Percentiles rank a stretch among this genome's conserved stretches.
phyloP scores from a whole-genome alignment of 2,329 filamentous ascomycete genomes.

The Huntiella bhutanensis region DNA sequence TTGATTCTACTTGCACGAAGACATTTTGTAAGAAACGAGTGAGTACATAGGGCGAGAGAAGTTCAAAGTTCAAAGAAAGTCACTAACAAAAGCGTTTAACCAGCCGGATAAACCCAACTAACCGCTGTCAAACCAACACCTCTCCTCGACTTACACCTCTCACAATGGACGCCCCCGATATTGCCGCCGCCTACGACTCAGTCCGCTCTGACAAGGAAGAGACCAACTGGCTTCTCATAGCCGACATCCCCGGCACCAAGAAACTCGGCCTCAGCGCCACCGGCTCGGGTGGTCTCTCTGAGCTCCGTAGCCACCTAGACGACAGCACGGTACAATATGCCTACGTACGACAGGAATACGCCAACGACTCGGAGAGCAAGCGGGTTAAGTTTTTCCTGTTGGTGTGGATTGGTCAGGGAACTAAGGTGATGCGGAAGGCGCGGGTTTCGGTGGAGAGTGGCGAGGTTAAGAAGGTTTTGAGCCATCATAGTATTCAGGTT shows the following conservation, averaged over 20 bases:
- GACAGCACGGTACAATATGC: conserved; percentile 44
- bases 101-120: too few species aligned
- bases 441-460: conserved; percentile 49
- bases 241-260: conserved; percentile 38
- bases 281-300: conserved; percentile 39
- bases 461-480: conserved; percentile 42
- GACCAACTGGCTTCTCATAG: conserved; percentile 49
- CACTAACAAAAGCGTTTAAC: too few species aligned
- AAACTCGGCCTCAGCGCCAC: conserved; percentile 34
- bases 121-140: too few species aligned
- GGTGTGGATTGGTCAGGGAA: conserved; percentile 47
- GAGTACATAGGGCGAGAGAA: too few species aligned
- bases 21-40: too few species aligned
- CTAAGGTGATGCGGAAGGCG: conserved; percentile 51
- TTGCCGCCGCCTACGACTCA: conserved; percentile 44
- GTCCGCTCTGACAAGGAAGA: conserved; percentile 47
- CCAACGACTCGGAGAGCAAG: conserved; percentile 50
- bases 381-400: conserved; percentile 50
- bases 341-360: conserved; percentile 48
- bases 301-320: conserved; percentile 37
- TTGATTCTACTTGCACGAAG: too few species aligned
- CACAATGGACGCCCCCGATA: conserved; percentile 32
- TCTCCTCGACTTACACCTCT: background rate
- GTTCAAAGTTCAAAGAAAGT: too few species aligned
- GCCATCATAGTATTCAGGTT: conserved; percentile 47